A percentile compares a stretch with the other conserved stretches of the same genome.
phyloP scores from a whole-genome alignment of 352 stramenopile genomes.

The Phytophthora idaei region DNA sequence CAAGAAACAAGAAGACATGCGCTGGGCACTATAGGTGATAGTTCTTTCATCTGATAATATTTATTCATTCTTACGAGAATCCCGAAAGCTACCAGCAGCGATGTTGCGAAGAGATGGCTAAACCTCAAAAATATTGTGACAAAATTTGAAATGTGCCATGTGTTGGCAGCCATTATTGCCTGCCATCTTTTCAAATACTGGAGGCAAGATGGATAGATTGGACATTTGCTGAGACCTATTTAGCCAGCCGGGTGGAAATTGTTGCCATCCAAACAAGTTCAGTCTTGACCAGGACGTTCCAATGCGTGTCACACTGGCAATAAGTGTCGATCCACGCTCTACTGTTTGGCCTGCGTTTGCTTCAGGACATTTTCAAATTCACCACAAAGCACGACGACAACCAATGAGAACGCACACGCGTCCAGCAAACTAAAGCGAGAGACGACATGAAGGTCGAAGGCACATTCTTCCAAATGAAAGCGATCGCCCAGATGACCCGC shows the following conservation, averaged over 20 bases:
- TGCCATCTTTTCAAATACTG: not conserved
- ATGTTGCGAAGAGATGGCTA: constrained; percentile 17
- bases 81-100: not conserved
- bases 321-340: not conserved
- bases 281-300: constrained; percentile 17
- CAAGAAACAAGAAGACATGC: not conserved
- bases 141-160: constrained; percentile 17
- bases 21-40: too few species aligned
- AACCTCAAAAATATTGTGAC: constrained; percentile 1
- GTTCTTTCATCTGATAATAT: not conserved
- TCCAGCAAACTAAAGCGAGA: constrained; percentile 7
- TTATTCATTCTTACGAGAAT: constrained; percentile 9
- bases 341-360: constrained; percentile 1
- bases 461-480: constrained; percentile 14
- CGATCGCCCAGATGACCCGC: constrained; percentile 19
- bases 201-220: constrained; percentile 1
- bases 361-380: constrained; percentile 30
- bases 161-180: constrained; percentile 17
- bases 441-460: constrained; percentile 27
- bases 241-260: constrained; percentile 7
- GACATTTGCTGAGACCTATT: constrained; percentile 17
- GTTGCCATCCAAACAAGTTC: constrained; percentile 9
- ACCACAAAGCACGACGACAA: constrained; percentile 8
- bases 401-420: constrained; percentile 21
- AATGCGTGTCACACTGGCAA: constrained; percentile 32